A percentile compares a stretch with the other conserved stretches of the same genome.
phyloP scores from a whole-genome alignment of 176 grass and related monocot genomes.

The Puya raimondii region DNA sequence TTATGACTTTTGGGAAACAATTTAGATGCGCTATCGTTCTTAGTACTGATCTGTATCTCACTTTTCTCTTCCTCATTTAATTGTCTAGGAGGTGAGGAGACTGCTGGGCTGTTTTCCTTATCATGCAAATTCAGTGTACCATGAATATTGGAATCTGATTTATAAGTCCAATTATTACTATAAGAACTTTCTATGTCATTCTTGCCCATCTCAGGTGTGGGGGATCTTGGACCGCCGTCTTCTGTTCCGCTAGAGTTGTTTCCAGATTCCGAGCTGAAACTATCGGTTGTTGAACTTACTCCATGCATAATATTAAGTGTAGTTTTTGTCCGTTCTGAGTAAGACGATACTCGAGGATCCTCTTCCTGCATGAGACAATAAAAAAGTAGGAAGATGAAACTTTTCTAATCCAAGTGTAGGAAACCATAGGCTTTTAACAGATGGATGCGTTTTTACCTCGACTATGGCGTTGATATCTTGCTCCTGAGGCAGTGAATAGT shows the following conservation, averaged over 20 bases:
- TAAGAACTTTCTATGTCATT: too few species aligned
- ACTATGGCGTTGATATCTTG: constrained; percentile 35
- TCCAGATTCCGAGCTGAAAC: too few species aligned
- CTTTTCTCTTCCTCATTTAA: background rate
- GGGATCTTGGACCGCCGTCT: too few species aligned
- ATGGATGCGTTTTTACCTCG: constrained; percentile 20
- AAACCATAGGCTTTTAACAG: background rate
- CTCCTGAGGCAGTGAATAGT: too few species aligned
- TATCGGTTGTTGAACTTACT: too few species aligned
- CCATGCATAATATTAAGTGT: too few species aligned
- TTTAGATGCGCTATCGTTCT: background rate
- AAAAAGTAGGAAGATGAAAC: background rate
- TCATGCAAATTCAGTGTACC: constrained; percentile 13
- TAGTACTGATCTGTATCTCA: background rate
- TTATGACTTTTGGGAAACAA: background rate
- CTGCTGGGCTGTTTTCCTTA: background rate
- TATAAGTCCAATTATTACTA: too few species aligned
- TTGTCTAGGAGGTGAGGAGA: constrained; percentile 4
- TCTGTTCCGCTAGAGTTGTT: too few species aligned
- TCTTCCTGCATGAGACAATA: constrained; percentile 4
- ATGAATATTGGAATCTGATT: constrained; percentile 12
- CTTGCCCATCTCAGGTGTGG: too few species aligned
- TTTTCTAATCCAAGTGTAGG: background rate
- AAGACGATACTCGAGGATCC: constrained; percentile 35
- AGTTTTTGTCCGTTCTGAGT: too few species aligned